A percentile compares a stretch with the other conserved stretches of the same genome.
Conservation (phyloP, 257 asterid species). For the Handroanthus guayacan region DNA sequence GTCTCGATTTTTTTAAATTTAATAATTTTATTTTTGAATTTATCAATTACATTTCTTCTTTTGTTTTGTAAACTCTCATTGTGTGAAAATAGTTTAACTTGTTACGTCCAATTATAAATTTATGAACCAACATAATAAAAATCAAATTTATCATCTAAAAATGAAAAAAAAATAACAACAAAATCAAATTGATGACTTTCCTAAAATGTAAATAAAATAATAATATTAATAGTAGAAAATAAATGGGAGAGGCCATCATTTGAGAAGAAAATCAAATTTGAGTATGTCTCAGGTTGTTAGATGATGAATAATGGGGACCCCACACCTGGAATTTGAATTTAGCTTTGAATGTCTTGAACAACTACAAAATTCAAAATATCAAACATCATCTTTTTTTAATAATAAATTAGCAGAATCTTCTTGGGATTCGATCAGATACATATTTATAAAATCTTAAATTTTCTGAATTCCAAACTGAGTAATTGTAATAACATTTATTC, state of each 20-base stretch:
- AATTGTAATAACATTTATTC: slow-evolving; percentile 21
- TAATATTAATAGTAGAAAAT: background rate
- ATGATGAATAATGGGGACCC: background rate
- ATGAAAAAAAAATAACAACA: background rate
- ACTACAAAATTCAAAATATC: slow-evolving; percentile 40
- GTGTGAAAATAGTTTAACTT: background rate
- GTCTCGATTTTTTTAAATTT: too few relatives aligned
- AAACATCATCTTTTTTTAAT: slow-evolving; percentile 2
- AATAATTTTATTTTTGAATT: too few relatives aligned
- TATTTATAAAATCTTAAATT: background rate
- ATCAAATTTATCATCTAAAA: too few relatives aligned
- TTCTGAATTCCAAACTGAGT: background rate
- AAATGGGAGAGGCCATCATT: background rate
- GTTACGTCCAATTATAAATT: background rate
- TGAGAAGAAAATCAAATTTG: background rate
- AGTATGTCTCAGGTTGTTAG: background rate
- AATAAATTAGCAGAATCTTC: slow-evolving; percentile 31
- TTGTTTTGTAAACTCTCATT: background rate
- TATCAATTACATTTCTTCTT: background rate
- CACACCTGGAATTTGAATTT: slow-evolving; percentile 30
- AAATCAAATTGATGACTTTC: background rate
- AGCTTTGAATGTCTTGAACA: slow-evolving; percentile 35
- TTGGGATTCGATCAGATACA: background rate
- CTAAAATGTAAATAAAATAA: background rate
- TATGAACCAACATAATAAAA: too few relatives aligned